Base-by-base conservation (phyloP, 768 basidiomycete genomes). In the Phallus indusiatus region DNA sequence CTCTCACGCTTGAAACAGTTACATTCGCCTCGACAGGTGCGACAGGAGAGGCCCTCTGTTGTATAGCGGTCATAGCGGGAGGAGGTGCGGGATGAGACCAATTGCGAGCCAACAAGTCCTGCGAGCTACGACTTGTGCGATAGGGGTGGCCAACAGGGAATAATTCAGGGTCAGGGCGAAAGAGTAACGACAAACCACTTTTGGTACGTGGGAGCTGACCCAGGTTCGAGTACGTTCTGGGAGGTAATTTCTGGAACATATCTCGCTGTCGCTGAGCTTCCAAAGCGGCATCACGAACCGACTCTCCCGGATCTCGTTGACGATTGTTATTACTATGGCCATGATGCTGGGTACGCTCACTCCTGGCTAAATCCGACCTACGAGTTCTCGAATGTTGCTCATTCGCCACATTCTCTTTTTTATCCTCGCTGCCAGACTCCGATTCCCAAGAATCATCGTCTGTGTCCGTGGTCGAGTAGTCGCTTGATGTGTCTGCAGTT, bases 121-220 rank as follows among this genome's bases (percentile, higher is more conserved):
- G 77, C 17, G 72, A 71, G 8, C 77, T 76, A 58, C 75, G 78
- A 17, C 74, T 81, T 16, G 74, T 69, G 61, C 81, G 75, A 69
- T 82, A 85, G 1, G 84, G 81, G 68, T 84, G 85, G 46, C 73
- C 77, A 1, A 70, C 68, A 5, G 85, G 84, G 65, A 87, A 79
- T 33, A 82, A 72, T 12, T 73, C 66, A 18, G 84, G 83, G 65
- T 85, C 79, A 0, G 88, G 89, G 62, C 90, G 84, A 76, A 91
- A 76, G 47, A 91, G 71, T 68, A 81, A 81, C 24, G 81, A 81
- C 47, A 87, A 69, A 3, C 88, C 88, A 9, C 78, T 79, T 51
- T 73, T 70, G 10, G 78, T 74, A 55, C 70, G 82, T 22, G 48
- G 56, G 22, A 61, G 36, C 33, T 53, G 56, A 66, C 69, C 82